phyloP scores from a whole-genome alignment of 2,329 filamentous ascomycete genomes.

The Mollisiaceae sp. region DNA sequence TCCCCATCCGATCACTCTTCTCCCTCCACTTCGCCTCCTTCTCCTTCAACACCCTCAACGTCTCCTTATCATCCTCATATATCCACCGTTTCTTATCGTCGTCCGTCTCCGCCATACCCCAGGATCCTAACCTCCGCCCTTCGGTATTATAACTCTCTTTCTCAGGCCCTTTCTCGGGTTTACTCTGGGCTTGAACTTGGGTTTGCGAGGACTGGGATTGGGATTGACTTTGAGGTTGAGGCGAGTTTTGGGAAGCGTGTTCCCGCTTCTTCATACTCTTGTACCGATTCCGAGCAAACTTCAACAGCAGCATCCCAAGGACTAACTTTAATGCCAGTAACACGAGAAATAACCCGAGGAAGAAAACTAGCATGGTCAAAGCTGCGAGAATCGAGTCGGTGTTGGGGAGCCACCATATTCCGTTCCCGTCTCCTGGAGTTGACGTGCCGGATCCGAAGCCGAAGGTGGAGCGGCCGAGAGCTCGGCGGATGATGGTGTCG shows the following conservation, averaged over 20 bases:
- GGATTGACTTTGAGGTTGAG: not conserved
- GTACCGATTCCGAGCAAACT: conserved; percentile 80
- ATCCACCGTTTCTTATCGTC: conserved; percentile 88
- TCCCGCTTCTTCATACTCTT: conserved; percentile 72
- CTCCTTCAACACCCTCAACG: conserved; percentile 63
- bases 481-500: conserved; percentile 77
- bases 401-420: not conserved
- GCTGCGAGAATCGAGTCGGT: conserved; percentile 60
- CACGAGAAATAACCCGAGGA: conserved; percentile 83
- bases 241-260: not conserved
- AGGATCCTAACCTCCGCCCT: conserved; percentile 79
- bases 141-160: conserved; percentile 67
- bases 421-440: not conserved
- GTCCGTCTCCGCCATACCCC: conserved; percentile 84
- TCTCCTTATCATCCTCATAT: conserved; percentile 82
- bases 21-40: conserved; percentile 68
- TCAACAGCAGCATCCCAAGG: conserved; percentile 85
- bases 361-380: conserved; percentile 82
- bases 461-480: conserved; percentile 76
- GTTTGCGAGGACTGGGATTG: not conserved
- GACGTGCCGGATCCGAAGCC: conserved; percentile 41
- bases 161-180: conserved; percentile 42
- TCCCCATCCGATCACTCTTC: conserved; percentile 55
- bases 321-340: conserved; percentile 84
- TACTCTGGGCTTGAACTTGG: too few relatives aligned